Evolutionary conservation across 495 filamentous ascomycete species (phyloP), one percentile per base, ranked within the genome.

Genomic region (Penicillium argentinense): DNA sequence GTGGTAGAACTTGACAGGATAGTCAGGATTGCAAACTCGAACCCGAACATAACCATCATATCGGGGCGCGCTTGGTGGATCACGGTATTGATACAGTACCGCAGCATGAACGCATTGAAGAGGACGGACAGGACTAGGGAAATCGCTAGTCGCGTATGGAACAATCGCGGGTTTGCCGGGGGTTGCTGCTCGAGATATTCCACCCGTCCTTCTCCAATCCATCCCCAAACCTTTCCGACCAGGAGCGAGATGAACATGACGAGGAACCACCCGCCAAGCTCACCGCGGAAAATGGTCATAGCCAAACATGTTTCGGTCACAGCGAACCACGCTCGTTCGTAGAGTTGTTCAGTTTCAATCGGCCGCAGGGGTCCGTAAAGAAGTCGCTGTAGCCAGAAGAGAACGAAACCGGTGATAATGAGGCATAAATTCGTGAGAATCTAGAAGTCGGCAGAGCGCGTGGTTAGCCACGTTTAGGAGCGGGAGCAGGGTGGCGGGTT

Each of bases 11-110:
- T 69, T 1, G 95, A 95, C 22, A 83, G 81, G 9, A 95, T 83
- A 3, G 82, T 73, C 47, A 97, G 68, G 47, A 98, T 81, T 9
- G 91, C 90, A 56, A 97, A 98, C 64, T 98, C 93, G 56, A 98
- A 97, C 13, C 91, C 84, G 60, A 98, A 98, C 91, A 97, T 97
- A 45, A 98, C 89, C 95, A 98, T 98, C 89, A 98, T 97, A 42
- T 93, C 91, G 0, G 93, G 91, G 14, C 88, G 82, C 0, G 93
- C 88, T 49, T 90, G 82, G 33, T 86, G 79, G 14, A 96, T 81
- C 19, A 98, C 91, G 2, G 86, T 88, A 8, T 81, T 76, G 55
- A 95, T 71, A 49, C 85, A 85, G 60, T 97, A 96, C 18, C 69
- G 74, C 47, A 97, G 75, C 70, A 98, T 80, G 53, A 77, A 85